A percentile compares a stretch with the other conserved stretches of the same genome.
These are phyloP conservation scores for Fraxinus greggii DNA, from an alignment of 305 asterid species.

Conservation along the genomic window DNA sequence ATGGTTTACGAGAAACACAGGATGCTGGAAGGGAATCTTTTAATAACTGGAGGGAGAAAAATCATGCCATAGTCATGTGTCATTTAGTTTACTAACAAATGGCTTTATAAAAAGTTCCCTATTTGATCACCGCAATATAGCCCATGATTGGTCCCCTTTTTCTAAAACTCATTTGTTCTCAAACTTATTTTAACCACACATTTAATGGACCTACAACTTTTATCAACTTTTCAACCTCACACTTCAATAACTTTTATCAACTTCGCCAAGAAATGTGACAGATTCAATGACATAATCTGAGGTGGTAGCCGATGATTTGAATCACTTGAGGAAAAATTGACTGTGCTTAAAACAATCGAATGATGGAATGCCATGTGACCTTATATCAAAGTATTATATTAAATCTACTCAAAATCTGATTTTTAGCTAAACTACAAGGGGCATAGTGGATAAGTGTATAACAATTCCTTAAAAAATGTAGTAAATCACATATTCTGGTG, in stretches of 20 bases:
- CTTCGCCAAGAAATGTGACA: not conserved
- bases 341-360: not conserved
- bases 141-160: not conserved
- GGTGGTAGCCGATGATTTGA: not conserved
- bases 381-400: not conserved
- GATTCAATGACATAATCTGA: not conserved
- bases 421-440: not conserved
- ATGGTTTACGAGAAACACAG: not conserved
- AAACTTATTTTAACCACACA: not conserved
- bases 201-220: too few relatives aligned
- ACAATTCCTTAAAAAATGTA: conserved; percentile 1
- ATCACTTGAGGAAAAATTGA: not conserved
- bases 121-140: not conserved
- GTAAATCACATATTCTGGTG: conserved; percentile 10
- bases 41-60: not conserved
- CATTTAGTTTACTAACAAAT: not conserved
- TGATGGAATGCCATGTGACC: not conserved
- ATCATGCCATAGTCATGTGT: not conserved
- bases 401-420: too few relatives aligned
- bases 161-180: not conserved
- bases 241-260: not conserved
- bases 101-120: not conserved
- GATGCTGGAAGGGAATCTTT: not conserved
- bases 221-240: not conserved
- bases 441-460: conserved; percentile 1